phyloP scores from a whole-genome alignment of 768 basidiomycete species.

The Lactifluus subvellereus region DNA sequence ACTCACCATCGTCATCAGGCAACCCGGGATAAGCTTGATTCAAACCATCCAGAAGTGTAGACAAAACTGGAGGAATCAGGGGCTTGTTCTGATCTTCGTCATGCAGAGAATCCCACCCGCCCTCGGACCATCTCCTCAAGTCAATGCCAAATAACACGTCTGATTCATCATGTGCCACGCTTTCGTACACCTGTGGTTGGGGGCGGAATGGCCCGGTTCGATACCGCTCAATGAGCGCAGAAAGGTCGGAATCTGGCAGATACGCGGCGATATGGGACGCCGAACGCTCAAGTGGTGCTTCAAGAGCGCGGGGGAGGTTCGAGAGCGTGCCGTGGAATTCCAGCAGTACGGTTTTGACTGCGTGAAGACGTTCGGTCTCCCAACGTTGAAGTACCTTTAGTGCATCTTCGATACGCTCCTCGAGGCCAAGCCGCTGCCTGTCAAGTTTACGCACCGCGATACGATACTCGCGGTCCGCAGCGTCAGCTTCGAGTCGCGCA shows the following conservation, averaged over 20 bases:
- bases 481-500: constrained; percentile 71
- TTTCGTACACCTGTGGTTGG: constrained; percentile 78
- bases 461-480: constrained; percentile 75
- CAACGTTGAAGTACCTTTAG: constrained; percentile 76
- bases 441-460: constrained; percentile 78
- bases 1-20: constrained; percentile 58
- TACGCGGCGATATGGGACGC: constrained; percentile 74
- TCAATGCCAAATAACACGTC: constrained; percentile 92
- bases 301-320: constrained; percentile 63
- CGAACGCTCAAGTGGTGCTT: constrained; percentile 61
- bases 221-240: constrained; percentile 84
- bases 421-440: constrained; percentile 75
- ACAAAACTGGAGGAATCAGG: constrained; percentile 66
- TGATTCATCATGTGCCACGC: constrained; percentile 71
- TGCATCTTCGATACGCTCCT: constrained; percentile 80
- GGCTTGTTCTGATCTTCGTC: constrained; percentile 54
- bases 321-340: constrained; percentile 82
- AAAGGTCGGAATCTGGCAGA: constrained; percentile 83
- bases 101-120: constrained; percentile 58
- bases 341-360: constrained; percentile 83
- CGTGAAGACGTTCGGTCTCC: constrained; percentile 78
- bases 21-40: constrained; percentile 56
- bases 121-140: constrained; percentile 85
- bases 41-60: constrained; percentile 57
- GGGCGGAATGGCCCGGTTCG: constrained; percentile 93